phyloP scores from a whole-genome alignment of 345 rosid species.

The Rhodamnia rubescens region DNA sequence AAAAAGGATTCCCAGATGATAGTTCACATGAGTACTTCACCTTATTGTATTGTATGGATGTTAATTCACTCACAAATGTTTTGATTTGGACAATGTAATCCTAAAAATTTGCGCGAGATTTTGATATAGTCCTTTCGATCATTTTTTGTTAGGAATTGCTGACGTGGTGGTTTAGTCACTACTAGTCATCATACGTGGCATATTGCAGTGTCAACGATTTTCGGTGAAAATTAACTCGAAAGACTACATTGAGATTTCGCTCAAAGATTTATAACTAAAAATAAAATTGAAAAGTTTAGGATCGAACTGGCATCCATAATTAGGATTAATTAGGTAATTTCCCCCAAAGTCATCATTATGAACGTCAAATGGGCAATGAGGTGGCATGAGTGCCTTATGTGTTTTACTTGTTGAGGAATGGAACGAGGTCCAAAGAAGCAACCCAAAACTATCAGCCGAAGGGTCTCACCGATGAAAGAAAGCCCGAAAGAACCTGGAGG shows the following conservation, averaged over 20 bases:
- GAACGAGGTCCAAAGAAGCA: conserved; percentile 7
- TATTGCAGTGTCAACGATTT: too few species aligned
- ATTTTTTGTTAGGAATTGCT: too few species aligned
- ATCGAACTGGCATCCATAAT: neutral
- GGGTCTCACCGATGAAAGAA: conserved; percentile 17
- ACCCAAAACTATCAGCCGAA: conserved; percentile 7
- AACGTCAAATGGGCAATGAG: neutral
- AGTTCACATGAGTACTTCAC: neutral
- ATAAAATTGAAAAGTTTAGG: neutral
- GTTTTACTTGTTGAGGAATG: conserved; percentile 13
- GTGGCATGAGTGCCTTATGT: neutral
- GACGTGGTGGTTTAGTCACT: too few species aligned
- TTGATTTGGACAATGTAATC: neutral
- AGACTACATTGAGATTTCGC: rapidly evolving
- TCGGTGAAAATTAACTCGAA: rapidly evolving
- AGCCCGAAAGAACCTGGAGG: conserved; percentile 19
- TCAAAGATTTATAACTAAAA: neutral
- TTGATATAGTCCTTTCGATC: rapidly evolving
- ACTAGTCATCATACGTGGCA: neutral
- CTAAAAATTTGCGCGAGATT: too few species aligned
- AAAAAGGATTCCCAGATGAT: neutral
- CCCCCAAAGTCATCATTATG: neutral
- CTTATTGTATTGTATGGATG: neutral
- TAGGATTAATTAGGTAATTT: neutral
- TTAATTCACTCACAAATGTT: neutral